These are phyloP conservation scores for Metarhizium anisopliae DNA, from an alignment of 2,329 filamentous ascomycete species.

Conservation along the genomic window DNA sequence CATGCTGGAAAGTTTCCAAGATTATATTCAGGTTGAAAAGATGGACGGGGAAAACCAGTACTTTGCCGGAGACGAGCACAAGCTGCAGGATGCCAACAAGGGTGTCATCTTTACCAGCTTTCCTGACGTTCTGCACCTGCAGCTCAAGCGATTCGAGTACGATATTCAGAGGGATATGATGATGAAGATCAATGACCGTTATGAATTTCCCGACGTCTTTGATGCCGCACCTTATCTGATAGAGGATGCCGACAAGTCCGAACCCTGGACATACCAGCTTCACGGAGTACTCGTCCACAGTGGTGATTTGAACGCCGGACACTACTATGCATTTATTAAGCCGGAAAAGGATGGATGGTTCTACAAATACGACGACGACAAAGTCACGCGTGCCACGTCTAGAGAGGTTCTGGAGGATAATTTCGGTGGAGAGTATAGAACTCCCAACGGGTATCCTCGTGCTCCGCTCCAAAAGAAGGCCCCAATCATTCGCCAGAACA, in stretches of 20 bases:
- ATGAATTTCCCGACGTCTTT: slow-evolving; percentile 78
- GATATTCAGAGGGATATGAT: slow-evolving; percentile 93
- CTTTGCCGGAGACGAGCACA: slow-evolving; percentile 80
- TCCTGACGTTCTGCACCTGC: slow-evolving; percentile 85
- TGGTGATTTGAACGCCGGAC: slow-evolving; percentile 90
- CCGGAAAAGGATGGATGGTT: slow-evolving; percentile 89
- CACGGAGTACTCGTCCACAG: slow-evolving; percentile 95
- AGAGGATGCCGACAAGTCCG: slow-evolving; percentile 75
- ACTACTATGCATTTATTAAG: slow-evolving; percentile 97
- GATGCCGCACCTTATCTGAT: slow-evolving; percentile 83
- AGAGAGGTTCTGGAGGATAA: slow-evolving; percentile 94
- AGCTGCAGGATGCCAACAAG: slow-evolving; percentile 93
- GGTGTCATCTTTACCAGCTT: slow-evolving; percentile 96
- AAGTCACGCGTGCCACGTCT: slow-evolving; percentile 87
- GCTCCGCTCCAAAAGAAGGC: slow-evolving; percentile 43
- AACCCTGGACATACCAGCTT: slow-evolving; percentile 84
- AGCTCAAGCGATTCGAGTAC: slow-evolving; percentile 96
- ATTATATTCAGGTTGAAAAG: slow-evolving; percentile 94
- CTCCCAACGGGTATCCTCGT: slow-evolving; percentile 37
- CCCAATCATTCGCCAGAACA: slow-evolving; percentile 59
- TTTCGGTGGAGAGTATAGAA: slow-evolving; percentile 77
- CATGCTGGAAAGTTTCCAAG: slow-evolving; percentile 86
- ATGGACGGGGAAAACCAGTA: slow-evolving; percentile 99
- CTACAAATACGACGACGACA: slow-evolving; percentile 95
- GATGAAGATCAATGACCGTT: slow-evolving; percentile 96